Evolutionary conservation across 169 alveolate genomes (phyloP).

Genomic region (Eimeria falciformis): DNA sequence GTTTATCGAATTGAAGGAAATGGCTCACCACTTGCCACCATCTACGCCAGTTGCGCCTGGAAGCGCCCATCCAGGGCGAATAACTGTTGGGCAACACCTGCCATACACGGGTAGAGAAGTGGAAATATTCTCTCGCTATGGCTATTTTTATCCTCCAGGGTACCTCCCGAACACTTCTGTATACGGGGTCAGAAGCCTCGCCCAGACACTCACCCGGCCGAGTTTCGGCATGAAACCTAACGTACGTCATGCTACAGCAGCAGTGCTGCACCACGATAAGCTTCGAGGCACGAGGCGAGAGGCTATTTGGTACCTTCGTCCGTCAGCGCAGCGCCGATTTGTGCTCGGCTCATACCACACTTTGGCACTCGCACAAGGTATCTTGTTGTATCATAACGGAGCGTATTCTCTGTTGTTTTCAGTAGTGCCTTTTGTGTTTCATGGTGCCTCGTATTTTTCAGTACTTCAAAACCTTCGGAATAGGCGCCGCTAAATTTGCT

Average conservation of each 20-base stretch:
- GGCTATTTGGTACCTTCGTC: no score
- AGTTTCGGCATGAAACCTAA: conserved; percentile 47
- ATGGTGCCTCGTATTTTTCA: background rate
- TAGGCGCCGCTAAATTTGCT: conserved; percentile 46
- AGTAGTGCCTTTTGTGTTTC: background rate
- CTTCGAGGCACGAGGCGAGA: no score
- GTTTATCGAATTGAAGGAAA: background rate
- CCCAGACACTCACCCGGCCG: background rate
- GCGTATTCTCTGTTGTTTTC: no score
- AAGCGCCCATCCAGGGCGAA: conserved; percentile 59
- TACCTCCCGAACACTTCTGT: conserved; percentile 61
- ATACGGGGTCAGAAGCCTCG: conserved; percentile 33
- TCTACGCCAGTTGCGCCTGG: conserved; percentile 43
- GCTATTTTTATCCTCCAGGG: conserved; percentile 71
- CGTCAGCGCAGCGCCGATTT: no score
- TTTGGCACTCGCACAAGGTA: no score
- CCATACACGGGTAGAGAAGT: conserved; percentile 77
- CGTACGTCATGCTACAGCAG: background rate
- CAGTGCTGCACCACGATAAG: no score
- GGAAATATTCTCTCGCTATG: conserved; percentile 74
- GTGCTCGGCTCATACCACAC: no score
- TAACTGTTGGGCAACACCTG: conserved; percentile 71
- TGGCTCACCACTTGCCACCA: background rate
- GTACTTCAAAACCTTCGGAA: conserved; percentile 45
- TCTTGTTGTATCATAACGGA: no score